phyloP scores from a whole-genome alignment of 257 asterid species.

The Ajuga chamaepitys region DNA sequence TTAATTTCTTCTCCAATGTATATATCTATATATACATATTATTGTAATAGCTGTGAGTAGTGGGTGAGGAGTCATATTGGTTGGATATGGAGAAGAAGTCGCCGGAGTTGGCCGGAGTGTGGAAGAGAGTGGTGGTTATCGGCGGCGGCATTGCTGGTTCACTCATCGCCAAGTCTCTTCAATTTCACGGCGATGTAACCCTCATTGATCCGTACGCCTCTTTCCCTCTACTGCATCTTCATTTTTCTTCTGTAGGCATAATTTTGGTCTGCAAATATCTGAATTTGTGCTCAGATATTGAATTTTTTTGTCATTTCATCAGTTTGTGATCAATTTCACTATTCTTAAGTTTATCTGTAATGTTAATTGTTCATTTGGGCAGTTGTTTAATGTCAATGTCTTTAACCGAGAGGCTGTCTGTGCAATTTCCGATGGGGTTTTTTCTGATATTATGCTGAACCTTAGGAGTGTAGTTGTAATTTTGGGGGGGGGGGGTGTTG shows the following conservation, averaged over 20 bases:
- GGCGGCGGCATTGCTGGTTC: conserved; percentile 95
- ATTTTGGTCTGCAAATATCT: not conserved
- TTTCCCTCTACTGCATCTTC: not conserved
- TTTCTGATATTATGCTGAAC: not conserved
- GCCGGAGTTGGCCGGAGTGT: conserved; percentile 46
- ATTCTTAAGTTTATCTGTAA: too few species aligned
- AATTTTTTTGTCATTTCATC: not conserved
- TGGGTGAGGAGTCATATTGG: not conserved
- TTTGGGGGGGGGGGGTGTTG: too few species aligned
- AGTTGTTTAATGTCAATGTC: not conserved
- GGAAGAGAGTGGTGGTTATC: conserved; percentile 80
- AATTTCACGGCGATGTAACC: conserved; percentile 70
- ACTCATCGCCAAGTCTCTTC: conserved; percentile 71
- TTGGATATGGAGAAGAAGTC: conserved; percentile 33
- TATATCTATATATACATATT: not conserved
- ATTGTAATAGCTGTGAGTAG: not conserved
- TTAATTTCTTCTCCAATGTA: not conserved
- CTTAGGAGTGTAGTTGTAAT: not conserved
- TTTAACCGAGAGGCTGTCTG: not conserved
- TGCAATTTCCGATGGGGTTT: not conserved
- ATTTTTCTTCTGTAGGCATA: not conserved
- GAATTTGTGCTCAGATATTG: not conserved
- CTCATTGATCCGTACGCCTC: conserved; percentile 67
- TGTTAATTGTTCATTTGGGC: not conserved
- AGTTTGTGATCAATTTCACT: not conserved